Percentiles rank a stretch among this genome's conserved stretches.
These are phyloP conservation scores for Boletellus emodensis DNA, from an alignment of 768 basidiomycete species.

Conservation along the genomic window DNA sequence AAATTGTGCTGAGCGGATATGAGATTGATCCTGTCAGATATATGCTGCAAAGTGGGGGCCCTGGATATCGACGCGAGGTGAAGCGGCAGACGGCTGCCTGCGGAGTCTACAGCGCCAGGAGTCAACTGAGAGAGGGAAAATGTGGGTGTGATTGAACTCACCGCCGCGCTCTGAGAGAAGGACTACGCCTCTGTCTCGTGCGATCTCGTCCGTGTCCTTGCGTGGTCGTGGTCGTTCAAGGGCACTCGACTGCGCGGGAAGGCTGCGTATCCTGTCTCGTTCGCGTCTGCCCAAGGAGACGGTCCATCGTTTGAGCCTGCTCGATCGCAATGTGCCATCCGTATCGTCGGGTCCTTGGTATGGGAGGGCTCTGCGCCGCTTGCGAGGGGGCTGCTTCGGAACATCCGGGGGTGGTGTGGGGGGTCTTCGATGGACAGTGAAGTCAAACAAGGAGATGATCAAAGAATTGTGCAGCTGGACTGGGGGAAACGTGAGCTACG, in stretches of 20 bases:
- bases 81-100: conserved; percentile 67
- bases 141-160: conserved; percentile 21
- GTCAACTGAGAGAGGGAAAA: not conserved
- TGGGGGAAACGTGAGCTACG: conserved; percentile 25
- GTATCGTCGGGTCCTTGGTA: conserved; percentile 69
- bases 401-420: conserved; percentile 60
- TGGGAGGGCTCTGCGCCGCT: conserved; percentile 62
- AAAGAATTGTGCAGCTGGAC: conserved; percentile 82
- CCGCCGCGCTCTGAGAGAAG: conserved; percentile 65
- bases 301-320: conserved; percentile 69
- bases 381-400: conserved; percentile 61
- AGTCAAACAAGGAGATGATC: conserved; percentile 79
- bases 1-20: conserved; percentile 78
- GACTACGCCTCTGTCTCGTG: conserved; percentile 62
- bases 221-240: conserved; percentile 44
- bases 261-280: conserved; percentile 59
- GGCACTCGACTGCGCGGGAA: conserved; percentile 45
- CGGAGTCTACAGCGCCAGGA: conserved; percentile 44
- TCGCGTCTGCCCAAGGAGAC: conserved; percentile 69
- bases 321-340: conserved; percentile 53
- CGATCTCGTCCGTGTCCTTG: conserved; percentile 61
- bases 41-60: conserved; percentile 70
- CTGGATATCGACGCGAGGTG: conserved; percentile 73
- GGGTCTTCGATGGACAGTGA: conserved; percentile 65
- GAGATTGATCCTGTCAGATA: conserved; percentile 75